Conservation (phyloP, 2,329 filamentous ascomycete genomes). For the Septoria linicola region DNA sequence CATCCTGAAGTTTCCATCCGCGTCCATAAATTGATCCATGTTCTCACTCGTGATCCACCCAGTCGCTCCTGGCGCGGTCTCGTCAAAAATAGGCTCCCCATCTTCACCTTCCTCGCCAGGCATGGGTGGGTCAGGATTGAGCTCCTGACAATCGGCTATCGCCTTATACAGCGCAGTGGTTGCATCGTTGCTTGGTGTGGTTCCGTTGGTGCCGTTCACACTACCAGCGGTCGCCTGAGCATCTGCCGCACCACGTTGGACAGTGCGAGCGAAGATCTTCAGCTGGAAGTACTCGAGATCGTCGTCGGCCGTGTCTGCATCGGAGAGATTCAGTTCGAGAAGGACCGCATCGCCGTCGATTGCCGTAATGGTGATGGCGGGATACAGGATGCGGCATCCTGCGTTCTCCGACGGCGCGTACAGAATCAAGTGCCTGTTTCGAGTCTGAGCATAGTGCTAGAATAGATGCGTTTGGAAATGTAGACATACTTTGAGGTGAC, state of each 20-base stretch:
- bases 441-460: neutral
- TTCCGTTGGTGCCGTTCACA: constrained; percentile 22
- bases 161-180: constrained; percentile 61
- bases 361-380: constrained; percentile 71
- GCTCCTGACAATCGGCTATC: constrained; percentile 70
- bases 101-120: constrained; percentile 55
- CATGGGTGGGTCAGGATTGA: constrained; percentile 67
- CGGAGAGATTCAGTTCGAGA: constrained; percentile 66
- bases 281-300: constrained; percentile 65
- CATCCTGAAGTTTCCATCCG: constrained; percentile 75
- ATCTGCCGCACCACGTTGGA: constrained; percentile 11
- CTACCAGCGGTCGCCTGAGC: constrained; percentile 17
- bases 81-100: constrained; percentile 40
- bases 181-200: constrained; percentile 19
- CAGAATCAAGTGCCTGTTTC: constrained; percentile 57
- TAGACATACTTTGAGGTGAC: constrained; percentile 45
- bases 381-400: constrained; percentile 71
- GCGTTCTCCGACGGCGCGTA: constrained; percentile 59
- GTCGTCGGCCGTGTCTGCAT: constrained; percentile 60
- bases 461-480: neutral
- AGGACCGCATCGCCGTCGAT: constrained; percentile 64
- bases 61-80: constrained; percentile 69
- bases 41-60: constrained; percentile 94
- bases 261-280: constrained; percentile 57
- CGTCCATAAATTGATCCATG: constrained; percentile 78